Conservation (phyloP, 164 flowering plant genomes). For the Houttuynia cordata region DNA sequence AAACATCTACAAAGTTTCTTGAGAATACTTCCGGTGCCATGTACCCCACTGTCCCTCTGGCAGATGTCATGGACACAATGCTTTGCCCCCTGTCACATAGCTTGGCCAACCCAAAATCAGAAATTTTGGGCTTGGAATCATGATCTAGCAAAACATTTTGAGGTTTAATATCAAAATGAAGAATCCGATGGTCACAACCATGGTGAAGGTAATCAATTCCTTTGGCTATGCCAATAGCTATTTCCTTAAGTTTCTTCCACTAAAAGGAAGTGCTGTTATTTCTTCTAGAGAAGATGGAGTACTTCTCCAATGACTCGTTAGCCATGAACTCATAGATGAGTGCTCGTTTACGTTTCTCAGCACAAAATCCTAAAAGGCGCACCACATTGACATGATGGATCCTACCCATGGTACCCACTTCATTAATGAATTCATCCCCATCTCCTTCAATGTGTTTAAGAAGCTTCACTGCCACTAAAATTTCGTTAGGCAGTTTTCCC, state of each 20-base stretch:
- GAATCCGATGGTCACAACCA: slow-evolving; percentile 15
- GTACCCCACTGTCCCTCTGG: slow-evolving; percentile 14
- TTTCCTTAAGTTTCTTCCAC: slow-evolving; percentile 10
- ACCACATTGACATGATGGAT: slow-evolving; percentile 16
- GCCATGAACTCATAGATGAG: slow-evolving; percentile 22
- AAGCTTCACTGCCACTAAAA: background rate
- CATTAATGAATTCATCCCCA: slow-evolving; percentile 19
- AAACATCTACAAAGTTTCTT: background rate
- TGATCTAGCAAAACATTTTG: slow-evolving; percentile 12
- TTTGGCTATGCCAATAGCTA: slow-evolving; percentile 14
- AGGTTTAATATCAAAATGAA: slow-evolving; percentile 22
- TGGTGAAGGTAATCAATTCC: slow-evolving; percentile 22
- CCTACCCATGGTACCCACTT: slow-evolving; percentile 16
- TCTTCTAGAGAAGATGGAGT: slow-evolving; percentile 5
- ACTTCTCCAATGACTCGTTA: slow-evolving; percentile 19
- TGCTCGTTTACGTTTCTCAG: slow-evolving; percentile 3
- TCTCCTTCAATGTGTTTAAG: background rate
- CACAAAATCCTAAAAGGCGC: slow-evolving; percentile 15
- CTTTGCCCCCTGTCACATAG: slow-evolving; percentile 7
- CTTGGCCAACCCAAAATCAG: slow-evolving; percentile 22
- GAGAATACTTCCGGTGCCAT: slow-evolving; percentile 1
- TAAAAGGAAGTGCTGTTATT: background rate
- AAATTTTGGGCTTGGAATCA: background rate
- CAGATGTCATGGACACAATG: slow-evolving; percentile 1
- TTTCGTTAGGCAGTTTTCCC: slow-evolving; percentile 6